phyloP scores from a whole-genome alignment of 768 basidiomycete species.

The Hemileccinum impolitum region DNA sequence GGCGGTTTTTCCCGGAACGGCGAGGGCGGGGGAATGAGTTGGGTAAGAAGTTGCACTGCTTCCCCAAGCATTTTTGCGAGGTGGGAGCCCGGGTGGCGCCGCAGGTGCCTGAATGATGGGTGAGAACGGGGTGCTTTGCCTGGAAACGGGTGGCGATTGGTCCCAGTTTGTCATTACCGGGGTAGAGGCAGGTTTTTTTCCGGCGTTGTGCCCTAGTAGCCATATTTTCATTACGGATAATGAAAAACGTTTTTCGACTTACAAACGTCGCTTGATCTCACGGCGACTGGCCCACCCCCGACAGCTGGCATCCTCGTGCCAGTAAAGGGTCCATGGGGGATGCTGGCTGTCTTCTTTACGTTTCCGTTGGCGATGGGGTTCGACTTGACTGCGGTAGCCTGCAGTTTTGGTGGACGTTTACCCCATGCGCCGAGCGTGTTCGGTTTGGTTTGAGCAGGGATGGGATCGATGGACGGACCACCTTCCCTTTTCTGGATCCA shows the following conservation, averaged over 20 bases:
- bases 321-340: slow-evolving; percentile 5
- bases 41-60: slow-evolving; percentile 6
- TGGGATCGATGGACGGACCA: not conserved
- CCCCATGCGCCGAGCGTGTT: slow-evolving; percentile 14
- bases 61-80: slow-evolving; percentile 10
- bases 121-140: slow-evolving; percentile 14
- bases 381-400: slow-evolving; percentile 1
- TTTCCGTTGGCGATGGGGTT: slow-evolving; percentile 22
- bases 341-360: slow-evolving; percentile 10
- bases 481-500: slow-evolving; percentile 23
- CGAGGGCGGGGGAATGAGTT: slow-evolving; percentile 12
- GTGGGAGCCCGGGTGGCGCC: slow-evolving; percentile 11
- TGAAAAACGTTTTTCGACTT: slow-evolving; percentile 4
- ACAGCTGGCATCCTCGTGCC: slow-evolving; percentile 21
- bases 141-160: slow-evolving; percentile 12
- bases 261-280: slow-evolving; percentile 31
- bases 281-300: slow-evolving; percentile 24
- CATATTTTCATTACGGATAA: not conserved
- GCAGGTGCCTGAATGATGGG: slow-evolving; percentile 1
- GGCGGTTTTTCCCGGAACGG: slow-evolving; percentile 1
- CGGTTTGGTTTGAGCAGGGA: not conserved
- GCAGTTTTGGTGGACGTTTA: slow-evolving; percentile 16
- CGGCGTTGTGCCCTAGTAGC: slow-evolving; percentile 16
- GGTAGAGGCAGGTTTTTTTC: not conserved
- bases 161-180: slow-evolving; percentile 20